These are phyloP conservation scores for Auricularia heimuer DNA, from an alignment of 768 basidiomycete species.

Conservation along the genomic window DNA sequence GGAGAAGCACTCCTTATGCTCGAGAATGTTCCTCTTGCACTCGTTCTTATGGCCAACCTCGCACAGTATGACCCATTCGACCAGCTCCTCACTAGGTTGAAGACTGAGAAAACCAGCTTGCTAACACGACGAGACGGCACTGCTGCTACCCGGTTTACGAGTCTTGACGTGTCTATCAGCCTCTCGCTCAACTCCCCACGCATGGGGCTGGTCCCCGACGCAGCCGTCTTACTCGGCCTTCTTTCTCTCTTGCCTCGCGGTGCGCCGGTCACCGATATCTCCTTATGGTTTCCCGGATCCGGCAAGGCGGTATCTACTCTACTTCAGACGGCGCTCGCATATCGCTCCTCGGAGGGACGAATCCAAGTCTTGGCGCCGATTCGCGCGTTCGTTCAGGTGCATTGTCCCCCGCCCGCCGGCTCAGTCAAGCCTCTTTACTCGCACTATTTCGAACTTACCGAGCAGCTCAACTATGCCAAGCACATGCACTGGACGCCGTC, in stretches of 20 bases:
- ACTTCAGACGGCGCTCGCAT: background rate
- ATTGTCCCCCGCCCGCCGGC: background rate
- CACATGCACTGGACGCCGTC: no score
- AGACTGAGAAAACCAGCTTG: background rate
- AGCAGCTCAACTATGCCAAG: no score
- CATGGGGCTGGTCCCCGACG: background rate
- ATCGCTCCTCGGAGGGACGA: background rate
- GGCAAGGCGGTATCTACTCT: background rate
- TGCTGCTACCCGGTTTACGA: background rate
- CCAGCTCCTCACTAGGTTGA: background rate
- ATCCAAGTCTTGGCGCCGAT: background rate
- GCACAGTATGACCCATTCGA: background rate
- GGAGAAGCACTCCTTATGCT: background rate
- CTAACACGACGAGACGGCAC: background rate
- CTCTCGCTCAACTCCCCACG: background rate
- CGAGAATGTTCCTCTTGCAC: background rate
- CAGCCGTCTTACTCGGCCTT: background rate
- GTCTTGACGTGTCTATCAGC: background rate
- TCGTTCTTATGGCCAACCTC: background rate
- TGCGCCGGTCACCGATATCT: constrained; percentile 11
- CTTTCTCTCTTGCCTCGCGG: background rate
- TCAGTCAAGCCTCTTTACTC: no score
- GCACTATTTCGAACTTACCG: no score
- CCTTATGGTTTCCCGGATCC: constrained; percentile 5
- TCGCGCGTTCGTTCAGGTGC: background rate